These are phyloP conservation scores for Moniliophthora roreri DNA, from an alignment of 1,284 basidiomycete genomes.

Conservation along the genomic window DNA sequence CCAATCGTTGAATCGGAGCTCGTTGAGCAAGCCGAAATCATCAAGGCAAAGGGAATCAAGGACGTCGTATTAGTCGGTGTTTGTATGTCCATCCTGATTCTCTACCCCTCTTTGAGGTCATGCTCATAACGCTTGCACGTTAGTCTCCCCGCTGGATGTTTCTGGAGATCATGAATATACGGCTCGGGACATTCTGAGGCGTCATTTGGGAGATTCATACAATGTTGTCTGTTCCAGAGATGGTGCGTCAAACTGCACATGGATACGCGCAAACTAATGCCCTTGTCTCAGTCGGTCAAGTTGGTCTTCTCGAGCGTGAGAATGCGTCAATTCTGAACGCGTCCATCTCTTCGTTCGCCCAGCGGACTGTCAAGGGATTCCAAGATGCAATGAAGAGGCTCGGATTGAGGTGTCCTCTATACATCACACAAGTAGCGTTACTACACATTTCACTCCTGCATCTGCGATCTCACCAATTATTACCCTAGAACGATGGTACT, in stretches of 20 bases:
- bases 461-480: background rate
- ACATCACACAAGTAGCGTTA: slow-evolving; percentile 38
- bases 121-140: no score
- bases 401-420: slow-evolving; percentile 48
- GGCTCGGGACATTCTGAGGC: slow-evolving; percentile 36
- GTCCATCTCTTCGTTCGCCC: slow-evolving; percentile 51
- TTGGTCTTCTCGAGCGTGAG: slow-evolving; percentile 56
- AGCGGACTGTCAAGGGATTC: slow-evolving; percentile 49
- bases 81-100: slow-evolving; percentile 27
- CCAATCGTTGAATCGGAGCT: slow-evolving; percentile 39
- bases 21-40: slow-evolving; percentile 37
- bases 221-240: slow-evolving; percentile 51
- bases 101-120: no score
- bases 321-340: slow-evolving; percentile 62
- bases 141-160: slow-evolving; percentile 44
- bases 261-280: background rate
- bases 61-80: slow-evolving; percentile 46
- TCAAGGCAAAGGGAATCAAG: slow-evolving; percentile 39
- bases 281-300: slow-evolving; percentile 38
- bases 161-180: slow-evolving; percentile 41
- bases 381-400: slow-evolving; percentile 44
- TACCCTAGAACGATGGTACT: slow-evolving; percentile 49
- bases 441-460: background rate
- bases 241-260: slow-evolving; percentile 26
- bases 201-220: slow-evolving; percentile 35